phyloP scores from a whole-genome alignment of 1,284 basidiomycete genomes.

The Afroboletus lepidellus region DNA sequence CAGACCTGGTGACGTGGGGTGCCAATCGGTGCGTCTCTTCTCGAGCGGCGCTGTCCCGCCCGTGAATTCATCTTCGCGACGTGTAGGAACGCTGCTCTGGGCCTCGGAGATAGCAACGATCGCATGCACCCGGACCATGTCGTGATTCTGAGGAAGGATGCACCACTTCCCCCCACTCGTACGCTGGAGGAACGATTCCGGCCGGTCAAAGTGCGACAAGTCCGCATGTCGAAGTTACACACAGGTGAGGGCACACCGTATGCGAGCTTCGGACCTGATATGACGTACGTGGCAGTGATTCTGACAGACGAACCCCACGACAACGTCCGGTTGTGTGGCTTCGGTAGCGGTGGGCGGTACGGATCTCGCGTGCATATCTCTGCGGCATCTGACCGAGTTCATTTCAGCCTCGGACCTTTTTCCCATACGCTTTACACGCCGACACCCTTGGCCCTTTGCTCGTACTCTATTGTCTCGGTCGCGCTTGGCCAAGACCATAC shows the following conservation, averaged over 20 bases:
- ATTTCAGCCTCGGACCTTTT: slow-evolving; percentile 63
- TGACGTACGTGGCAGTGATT: slow-evolving; percentile 42
- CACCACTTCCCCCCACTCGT: slow-evolving; percentile 19
- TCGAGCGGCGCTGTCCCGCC: not conserved
- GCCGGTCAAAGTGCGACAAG: slow-evolving; percentile 60
- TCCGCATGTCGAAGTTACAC: slow-evolving; percentile 83
- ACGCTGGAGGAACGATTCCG: slow-evolving; percentile 47
- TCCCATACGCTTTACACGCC: slow-evolving; percentile 81
- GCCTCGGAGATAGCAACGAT: slow-evolving; percentile 80
- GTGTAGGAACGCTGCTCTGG: slow-evolving; percentile 77
- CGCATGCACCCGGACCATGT: slow-evolving; percentile 81
- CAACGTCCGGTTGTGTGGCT: slow-evolving; percentile 86
- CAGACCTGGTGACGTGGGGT: slow-evolving; percentile 90
- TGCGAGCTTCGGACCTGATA: not conserved
- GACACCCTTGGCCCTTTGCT: slow-evolving; percentile 54
- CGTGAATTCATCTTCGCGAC: not conserved
- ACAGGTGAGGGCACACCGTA: slow-evolving; percentile 44
- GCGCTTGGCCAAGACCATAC: slow-evolving; percentile 96
- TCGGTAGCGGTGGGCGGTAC: slow-evolving; percentile 79
- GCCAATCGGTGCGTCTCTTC: slow-evolving; percentile 64
- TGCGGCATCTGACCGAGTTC: slow-evolving; percentile 5
- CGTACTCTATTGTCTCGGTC: slow-evolving; percentile 56
- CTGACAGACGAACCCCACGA: slow-evolving; percentile 71
- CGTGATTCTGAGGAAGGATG: slow-evolving; percentile 44
- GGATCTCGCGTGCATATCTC: slow-evolving; percentile 11